Percentiles rank a stretch among this genome's conserved stretches.
Evolutionary conservation across 2,329 filamentous ascomycete species (phyloP).

Genomic region (Madurella fahalii): DNA sequence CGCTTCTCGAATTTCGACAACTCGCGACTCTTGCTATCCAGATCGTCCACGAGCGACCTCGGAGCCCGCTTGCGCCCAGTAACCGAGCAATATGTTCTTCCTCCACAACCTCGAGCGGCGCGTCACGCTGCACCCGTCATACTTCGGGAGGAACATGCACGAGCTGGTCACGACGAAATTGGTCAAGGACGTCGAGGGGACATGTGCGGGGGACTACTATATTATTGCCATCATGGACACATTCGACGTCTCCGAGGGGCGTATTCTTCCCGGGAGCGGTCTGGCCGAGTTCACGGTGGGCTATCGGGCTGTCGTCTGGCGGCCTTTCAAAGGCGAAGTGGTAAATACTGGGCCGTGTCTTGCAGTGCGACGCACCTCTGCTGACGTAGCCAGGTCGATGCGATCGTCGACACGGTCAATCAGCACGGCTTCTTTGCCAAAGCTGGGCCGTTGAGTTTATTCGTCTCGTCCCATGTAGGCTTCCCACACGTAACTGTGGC

Average conservation of each 20-base stretch:
- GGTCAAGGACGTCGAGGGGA: constrained; percentile 89
- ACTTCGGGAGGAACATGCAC: constrained; percentile 91
- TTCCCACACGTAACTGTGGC: constrained; percentile 4
- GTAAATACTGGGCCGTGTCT: constrained; percentile 50
- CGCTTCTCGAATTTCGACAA: not conserved
- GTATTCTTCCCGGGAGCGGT: constrained; percentile 86
- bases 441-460: constrained; percentile 72
- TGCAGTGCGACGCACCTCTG: not conserved
- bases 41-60: too few species aligned
- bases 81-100: constrained; percentile 75
- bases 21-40: too few species aligned
- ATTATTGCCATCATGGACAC: constrained; percentile 98
- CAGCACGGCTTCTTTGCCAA: constrained; percentile 87
- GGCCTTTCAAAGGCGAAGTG: constrained; percentile 96
- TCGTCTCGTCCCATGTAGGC: constrained; percentile 76
- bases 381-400: constrained; percentile 67
- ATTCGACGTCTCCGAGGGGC: constrained; percentile 88
- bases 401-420: constrained; percentile 86
- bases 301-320: constrained; percentile 95
- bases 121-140: constrained; percentile 93
- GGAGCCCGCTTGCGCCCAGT: too few species aligned
- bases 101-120: constrained; percentile 94
- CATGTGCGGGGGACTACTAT: constrained; percentile 92
- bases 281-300: constrained; percentile 91
- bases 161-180: constrained; percentile 87